These are phyloP conservation scores for Pyrus pyrifolia DNA, from an alignment of 306 rosid species.

Conservation along the genomic window DNA sequence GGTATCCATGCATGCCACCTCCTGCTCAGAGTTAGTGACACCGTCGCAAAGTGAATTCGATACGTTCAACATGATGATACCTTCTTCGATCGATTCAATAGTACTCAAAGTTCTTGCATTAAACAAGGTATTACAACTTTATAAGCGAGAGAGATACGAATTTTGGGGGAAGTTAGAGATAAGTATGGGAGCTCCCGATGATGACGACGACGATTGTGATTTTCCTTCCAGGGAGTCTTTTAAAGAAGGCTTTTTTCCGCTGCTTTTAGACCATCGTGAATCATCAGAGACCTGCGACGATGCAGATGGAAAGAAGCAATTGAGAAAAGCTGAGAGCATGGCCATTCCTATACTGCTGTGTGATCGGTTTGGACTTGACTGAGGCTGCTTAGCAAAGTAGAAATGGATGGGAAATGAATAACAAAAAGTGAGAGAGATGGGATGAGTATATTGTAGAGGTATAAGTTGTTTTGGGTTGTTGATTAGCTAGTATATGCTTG, in stretches of 20 bases:
- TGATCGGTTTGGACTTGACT: not conserved
- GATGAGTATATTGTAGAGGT: too few species aligned
- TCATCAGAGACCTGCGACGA: not conserved
- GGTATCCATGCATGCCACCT: not conserved
- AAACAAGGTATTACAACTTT: not conserved
- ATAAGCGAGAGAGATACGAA: conserved; percentile 4
- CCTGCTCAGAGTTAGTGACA: not conserved
- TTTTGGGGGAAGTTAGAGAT: conserved; percentile 7
- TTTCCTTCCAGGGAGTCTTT: not conserved
- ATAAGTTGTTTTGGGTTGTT: not conserved
- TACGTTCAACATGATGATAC: not conserved
- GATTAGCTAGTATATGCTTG: not conserved
- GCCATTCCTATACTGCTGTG: not conserved
- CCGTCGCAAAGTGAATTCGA: not conserved
- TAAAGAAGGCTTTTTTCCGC: not conserved
- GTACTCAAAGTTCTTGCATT: too few species aligned
- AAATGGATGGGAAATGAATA: not conserved
- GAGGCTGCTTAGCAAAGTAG: not conserved
- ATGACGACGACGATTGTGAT: not conserved
- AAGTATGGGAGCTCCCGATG: conserved; percentile 11
- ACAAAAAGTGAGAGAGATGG: not conserved
- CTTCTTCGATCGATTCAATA: not conserved
- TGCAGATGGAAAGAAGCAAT: not conserved
- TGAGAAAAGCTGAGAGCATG: not conserved
- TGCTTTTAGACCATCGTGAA: not conserved